Evolutionary conservation across 179 eudicot genomes (phyloP).

Genomic region (Silene coronaria): DNA sequence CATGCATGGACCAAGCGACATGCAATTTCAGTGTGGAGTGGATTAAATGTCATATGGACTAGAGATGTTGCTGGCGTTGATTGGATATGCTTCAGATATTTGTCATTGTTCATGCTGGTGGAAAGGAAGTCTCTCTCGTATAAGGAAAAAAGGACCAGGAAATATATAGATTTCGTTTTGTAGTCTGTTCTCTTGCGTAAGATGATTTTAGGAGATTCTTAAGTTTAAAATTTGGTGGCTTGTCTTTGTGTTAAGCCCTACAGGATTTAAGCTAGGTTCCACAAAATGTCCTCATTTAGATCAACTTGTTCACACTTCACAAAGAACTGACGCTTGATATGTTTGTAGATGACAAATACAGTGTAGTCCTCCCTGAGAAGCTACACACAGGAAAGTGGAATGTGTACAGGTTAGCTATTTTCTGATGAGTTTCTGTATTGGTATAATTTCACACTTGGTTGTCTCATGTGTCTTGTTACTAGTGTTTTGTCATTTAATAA

Average conservation of each 20-base stretch:
- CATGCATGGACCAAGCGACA: neutral
- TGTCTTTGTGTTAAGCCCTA: neutral
- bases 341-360: constrained; percentile 59
- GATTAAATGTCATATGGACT: neutral
- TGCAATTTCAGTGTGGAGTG: neutral
- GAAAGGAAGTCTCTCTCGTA: neutral
- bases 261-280: neutral
- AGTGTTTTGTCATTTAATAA: neutral
- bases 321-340: constrained; percentile 12
- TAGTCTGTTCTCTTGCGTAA: neutral
- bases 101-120: too few relatives aligned
- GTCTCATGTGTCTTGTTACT: neutral
- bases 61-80: neutral
- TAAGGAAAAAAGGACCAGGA: neutral
- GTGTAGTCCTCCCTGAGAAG: constrained; percentile 93
- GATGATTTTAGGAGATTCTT: neutral
- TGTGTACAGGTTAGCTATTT: constrained; percentile 69
- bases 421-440: constrained; percentile 12
- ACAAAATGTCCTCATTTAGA: neutral
- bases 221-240: neutral
- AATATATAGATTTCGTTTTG: neutral
- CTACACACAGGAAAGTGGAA: constrained; percentile 94
- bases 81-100: neutral
- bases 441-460: neutral
- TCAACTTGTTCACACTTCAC: neutral